Percentiles rank a stretch among this genome's conserved stretches.
These are phyloP conservation scores for Jamesozyma jinghongensis DNA, from an alignment of 805 yeast genomes.

Conservation along the genomic window DNA sequence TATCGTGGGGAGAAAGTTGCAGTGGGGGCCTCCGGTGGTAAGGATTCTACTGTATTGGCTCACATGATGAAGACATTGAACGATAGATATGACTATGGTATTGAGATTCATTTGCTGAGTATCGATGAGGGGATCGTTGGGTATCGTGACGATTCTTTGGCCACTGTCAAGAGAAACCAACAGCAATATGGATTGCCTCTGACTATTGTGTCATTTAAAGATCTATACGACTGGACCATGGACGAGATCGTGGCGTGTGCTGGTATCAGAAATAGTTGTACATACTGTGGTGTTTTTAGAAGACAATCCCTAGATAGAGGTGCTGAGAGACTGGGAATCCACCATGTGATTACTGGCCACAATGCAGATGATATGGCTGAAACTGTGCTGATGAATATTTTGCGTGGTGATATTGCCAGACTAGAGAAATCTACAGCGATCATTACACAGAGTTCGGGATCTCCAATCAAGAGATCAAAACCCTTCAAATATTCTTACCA, in stretches of 20 bases:
- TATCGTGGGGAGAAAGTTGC: slow-evolving; percentile 80
- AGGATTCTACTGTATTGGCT: slow-evolving; percentile 93
- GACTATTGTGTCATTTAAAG: slow-evolving; percentile 76
- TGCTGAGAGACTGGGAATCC: slow-evolving; percentile 73
- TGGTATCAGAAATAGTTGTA: slow-evolving; percentile 88
- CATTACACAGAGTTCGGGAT: slow-evolving; percentile 70
- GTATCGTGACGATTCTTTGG: slow-evolving; percentile 92
- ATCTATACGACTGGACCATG: slow-evolving; percentile 96
- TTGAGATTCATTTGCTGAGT: slow-evolving; percentile 72
- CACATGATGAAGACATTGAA: slow-evolving; percentile 77
- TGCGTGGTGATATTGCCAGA: slow-evolving; percentile 94
- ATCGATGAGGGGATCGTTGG: slow-evolving; percentile 97
- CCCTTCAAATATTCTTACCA: slow-evolving; percentile 95
- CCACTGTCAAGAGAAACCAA: slow-evolving; percentile 92
- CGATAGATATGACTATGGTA: slow-evolving; percentile 80
- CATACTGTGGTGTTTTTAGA: slow-evolving; percentile 95
- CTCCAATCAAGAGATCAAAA: slow-evolving; percentile 87
- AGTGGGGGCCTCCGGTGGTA: slow-evolving; percentile 98
- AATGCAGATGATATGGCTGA: slow-evolving; percentile 99
- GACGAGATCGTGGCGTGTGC: slow-evolving; percentile 94
- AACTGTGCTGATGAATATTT: slow-evolving; percentile 86
- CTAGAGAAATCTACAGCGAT: slow-evolving; percentile 81
- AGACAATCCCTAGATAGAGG: slow-evolving; percentile 97
- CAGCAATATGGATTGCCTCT: slow-evolving; percentile 72
- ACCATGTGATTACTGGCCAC: slow-evolving; percentile 95